Conservation (phyloP, 352 stramenopile species). For the Phytophthora ohioensis region DNA sequence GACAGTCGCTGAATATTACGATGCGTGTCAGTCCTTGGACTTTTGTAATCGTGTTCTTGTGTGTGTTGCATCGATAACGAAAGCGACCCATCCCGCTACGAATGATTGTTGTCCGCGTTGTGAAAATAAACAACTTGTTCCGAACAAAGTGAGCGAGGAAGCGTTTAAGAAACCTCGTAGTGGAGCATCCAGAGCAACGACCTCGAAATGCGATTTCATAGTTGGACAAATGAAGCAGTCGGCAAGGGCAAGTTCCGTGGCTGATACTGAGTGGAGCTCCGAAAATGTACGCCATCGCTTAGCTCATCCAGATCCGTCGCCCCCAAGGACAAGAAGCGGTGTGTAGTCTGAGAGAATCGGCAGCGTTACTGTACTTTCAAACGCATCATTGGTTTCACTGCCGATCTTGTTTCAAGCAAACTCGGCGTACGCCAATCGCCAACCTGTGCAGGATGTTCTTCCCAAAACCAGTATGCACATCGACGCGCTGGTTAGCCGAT, state of each 20-base stretch:
- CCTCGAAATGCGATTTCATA: not conserved
- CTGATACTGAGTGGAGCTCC: too few species aligned
- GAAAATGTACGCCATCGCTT: too few species aligned
- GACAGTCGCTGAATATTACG: not conserved
- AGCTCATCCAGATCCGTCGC: not conserved
- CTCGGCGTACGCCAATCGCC: not conserved
- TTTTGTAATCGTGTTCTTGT: not conserved
- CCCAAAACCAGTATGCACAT: not conserved
- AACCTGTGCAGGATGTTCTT: conserved; percentile 16
- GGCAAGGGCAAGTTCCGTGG: too few species aligned
- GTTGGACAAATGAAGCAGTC: conserved; percentile 1
- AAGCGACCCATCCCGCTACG: not conserved
- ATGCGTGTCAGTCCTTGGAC: not conserved
- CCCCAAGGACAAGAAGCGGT: conserved; percentile 7
- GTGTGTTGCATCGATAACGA: not conserved
- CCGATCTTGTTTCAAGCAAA: conserved; percentile 6
- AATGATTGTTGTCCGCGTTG: not conserved
- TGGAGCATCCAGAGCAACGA: not conserved
- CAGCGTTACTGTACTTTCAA: conserved; percentile 6
- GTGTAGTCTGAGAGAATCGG: not conserved
- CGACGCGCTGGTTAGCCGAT: not conserved
- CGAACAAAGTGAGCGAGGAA: not conserved
- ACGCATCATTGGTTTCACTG: conserved; percentile 14
- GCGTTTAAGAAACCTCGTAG: not conserved
- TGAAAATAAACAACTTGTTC: not conserved